Evolutionary conservation across 768 basidiomycete genomes (phyloP).

Genomic region (Tulasnella calospora): DNA sequence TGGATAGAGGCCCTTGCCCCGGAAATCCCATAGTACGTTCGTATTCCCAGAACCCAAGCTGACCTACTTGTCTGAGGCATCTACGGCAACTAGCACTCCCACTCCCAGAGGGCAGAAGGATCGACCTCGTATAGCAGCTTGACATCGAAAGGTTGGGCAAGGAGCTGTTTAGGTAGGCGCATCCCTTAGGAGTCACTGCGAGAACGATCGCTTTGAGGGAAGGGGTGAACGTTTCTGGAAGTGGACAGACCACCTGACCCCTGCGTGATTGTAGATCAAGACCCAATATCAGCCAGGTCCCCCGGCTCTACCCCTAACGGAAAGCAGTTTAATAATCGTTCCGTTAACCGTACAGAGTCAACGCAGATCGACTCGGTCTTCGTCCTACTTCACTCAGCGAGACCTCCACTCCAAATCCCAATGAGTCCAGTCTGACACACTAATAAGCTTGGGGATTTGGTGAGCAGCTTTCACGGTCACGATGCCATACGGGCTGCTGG

Average conservation of each 20-base stretch:
- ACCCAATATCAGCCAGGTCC: neutral
- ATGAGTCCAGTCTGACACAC: constrained; percentile 1
- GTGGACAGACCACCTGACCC: constrained; percentile 13
- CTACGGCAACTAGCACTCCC: neutral
- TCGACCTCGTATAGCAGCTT: constrained; percentile 2
- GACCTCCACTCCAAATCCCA: constrained; percentile 9
- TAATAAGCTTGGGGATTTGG: neutral
- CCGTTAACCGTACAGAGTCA: constrained; percentile 16
- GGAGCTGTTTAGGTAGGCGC: constrained; percentile 10
- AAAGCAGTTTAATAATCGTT: neutral
- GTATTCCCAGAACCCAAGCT: neutral
- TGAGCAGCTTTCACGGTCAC: constrained; percentile 11
- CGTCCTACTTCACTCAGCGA: neutral
- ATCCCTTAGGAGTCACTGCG: constrained; percentile 5
- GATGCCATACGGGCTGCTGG: neutral
- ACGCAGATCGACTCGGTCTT: constrained; percentile 20
- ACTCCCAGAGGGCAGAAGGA: constrained; percentile 12
- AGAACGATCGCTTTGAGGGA: constrained; percentile 11
- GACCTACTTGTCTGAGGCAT: neutral
- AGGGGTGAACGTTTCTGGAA: neutral
- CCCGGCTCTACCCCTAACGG: neutral
- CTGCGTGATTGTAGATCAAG: neutral
- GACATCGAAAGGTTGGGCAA: constrained; percentile 13
- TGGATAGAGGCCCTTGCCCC: neutral
- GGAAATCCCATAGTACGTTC: constrained; percentile 14